A percentile compares a stretch with the other conserved stretches of the same genome.
Conservation (phyloP, 164 flowering plant genomes). For the Hamamelis virginiana region DNA sequence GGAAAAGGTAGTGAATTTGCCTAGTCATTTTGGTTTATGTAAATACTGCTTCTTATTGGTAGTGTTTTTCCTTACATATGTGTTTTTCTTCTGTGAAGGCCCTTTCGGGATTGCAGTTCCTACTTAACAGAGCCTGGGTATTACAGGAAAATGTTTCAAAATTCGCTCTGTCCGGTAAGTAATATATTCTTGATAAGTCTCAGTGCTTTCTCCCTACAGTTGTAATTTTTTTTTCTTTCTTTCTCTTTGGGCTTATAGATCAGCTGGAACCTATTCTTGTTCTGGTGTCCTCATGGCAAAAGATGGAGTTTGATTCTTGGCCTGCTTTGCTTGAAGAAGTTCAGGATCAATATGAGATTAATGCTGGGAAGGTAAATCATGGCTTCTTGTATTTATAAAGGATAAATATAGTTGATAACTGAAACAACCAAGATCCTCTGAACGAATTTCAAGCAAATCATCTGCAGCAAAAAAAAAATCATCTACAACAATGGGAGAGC, state of each 20-base stretch:
- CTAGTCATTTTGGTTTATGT: background rate
- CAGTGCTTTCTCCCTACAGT: background rate
- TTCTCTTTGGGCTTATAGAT: slow-evolving; percentile 31
- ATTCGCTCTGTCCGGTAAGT: slow-evolving; percentile 61
- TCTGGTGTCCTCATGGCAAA: slow-evolving; percentile 73
- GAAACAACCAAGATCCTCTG: background rate
- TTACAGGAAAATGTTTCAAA: slow-evolving; percentile 66
- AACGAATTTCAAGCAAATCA: no score
- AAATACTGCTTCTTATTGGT: background rate
- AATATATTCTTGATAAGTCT: background rate
- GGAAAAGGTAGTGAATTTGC: slow-evolving; percentile 59
- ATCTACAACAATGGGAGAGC: no score
- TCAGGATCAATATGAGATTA: slow-evolving; percentile 60
- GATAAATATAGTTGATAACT: background rate
- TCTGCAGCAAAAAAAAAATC: no score
- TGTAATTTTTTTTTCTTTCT: background rate
- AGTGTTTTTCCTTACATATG: background rate
- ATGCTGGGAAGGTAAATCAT: slow-evolving; percentile 70
- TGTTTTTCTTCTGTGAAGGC: slow-evolving; percentile 42
- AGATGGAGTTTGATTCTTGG: slow-evolving; percentile 84
- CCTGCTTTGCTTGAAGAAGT: slow-evolving; percentile 80
- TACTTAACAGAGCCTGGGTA: slow-evolving; percentile 42
- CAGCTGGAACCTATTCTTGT: slow-evolving; percentile 53
- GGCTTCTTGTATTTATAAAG: background rate
- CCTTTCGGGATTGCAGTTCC: slow-evolving; percentile 71